Base-by-base conservation (phyloP, 805 yeast species). In the Myxozyma neotropica region DNA sequence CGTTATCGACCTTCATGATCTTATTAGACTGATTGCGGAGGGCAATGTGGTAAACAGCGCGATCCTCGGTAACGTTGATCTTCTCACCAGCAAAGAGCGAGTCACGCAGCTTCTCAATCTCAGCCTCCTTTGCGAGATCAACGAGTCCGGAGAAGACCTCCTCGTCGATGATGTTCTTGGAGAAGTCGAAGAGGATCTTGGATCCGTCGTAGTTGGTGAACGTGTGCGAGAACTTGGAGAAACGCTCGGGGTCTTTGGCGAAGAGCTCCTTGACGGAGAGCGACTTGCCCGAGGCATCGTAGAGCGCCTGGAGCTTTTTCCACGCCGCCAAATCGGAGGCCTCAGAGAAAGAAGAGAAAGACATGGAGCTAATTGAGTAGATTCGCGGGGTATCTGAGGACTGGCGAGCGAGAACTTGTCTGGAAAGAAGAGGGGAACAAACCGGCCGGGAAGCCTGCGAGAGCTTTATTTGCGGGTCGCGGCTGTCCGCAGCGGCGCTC, bases 31-130 rank as follows among this genome's bases (percentile, higher is more conserved):
- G 88, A 84, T 95, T 93, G 83, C 99, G 88, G 71, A 94, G 83
- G 36, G 98, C 99, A 70, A 85, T 89, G 79, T 94, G 99, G 82
- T 82, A 94, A 48, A 94, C 99, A 42, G 99, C 98, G 77, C 96
- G 84, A 77, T 85, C 88, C 79, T 94, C 99, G 63, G 99, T 94
- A 78, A 83, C 83, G 82, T 94, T 94, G 81, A 94, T 91, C 78
- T 89, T 91, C 61, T 85, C 88, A 75, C 99, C 99, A 31, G 82
- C 82, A 73, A 94, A 94, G 91, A 94, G 86, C 57, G 82, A 89
- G 71, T 93, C 95, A 75, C 98, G 85, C 74, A 94, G 84, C 60
- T 80, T 73, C 75, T 90, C 94, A 69, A 94, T 92, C 55, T 85
- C 83, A 67, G 97, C 92, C 77, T 94, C 96, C 74, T 85, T 83